phyloP scores from a whole-genome alignment of 345 rosid species.

The Pistacia integerrima region DNA sequence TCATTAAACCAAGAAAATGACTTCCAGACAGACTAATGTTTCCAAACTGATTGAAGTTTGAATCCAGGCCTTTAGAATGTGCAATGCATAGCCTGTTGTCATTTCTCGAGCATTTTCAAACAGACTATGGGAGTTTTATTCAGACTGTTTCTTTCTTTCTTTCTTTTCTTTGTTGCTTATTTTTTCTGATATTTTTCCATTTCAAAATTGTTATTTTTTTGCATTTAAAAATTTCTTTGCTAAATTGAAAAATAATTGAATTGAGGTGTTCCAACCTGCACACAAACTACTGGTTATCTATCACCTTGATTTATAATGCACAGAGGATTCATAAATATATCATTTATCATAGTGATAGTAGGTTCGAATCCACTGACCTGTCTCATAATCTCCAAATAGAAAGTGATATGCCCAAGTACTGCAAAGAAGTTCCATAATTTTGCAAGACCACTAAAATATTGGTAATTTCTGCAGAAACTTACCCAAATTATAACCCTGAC shows the following conservation, averaged over 20 bases:
- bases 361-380: slow-evolving; percentile 38
- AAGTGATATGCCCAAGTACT: slow-evolving; percentile 9
- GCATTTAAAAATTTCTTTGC: background rate
- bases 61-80: background rate
- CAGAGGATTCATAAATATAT: slow-evolving; percentile 3
- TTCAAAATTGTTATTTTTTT: background rate
- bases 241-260: background rate
- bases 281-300: background rate
- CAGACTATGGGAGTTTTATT: too few relatives aligned
- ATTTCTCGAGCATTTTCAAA: background rate
- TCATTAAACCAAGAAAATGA: background rate
- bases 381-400: background rate
- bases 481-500: slow-evolving; percentile 10
- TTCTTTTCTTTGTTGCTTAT: background rate
- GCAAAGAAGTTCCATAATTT: slow-evolving; percentile 25
- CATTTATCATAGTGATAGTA: background rate
- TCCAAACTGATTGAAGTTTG: background rate
- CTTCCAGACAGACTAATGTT: background rate
- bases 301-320: background rate
- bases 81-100: background rate
- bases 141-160: background rate
- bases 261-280: background rate
- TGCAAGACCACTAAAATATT: slow-evolving; percentile 13
- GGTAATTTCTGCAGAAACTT: slow-evolving; percentile 16
- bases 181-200: background rate